Conservation (phyloP, 371 early-diverging fungal genomes). For the Entomophthora muscae region DNA sequence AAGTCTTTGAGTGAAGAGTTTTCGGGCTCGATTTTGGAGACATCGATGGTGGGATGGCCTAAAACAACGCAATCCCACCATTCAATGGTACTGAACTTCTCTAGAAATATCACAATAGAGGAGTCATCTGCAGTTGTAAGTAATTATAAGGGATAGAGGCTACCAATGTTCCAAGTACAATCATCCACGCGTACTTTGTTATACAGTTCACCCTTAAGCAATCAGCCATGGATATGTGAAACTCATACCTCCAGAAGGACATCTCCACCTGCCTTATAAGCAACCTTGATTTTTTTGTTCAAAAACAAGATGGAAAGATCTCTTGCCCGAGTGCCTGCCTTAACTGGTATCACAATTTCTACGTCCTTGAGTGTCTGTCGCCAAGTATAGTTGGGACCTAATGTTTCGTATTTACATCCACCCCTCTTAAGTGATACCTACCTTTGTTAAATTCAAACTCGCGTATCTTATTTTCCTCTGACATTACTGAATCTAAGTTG, state of each 20-base stretch:
- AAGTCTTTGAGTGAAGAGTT: slow-evolving; percentile 74
- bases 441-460: neutral
- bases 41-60: slow-evolving; percentile 67
- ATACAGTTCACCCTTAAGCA: slow-evolving; percentile 41
- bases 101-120: slow-evolving; percentile 46
- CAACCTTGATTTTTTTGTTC: slow-evolving; percentile 44
- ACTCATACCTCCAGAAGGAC: slow-evolving; percentile 41
- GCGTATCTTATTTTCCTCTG: neutral
- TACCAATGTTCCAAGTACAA: slow-evolving; percentile 68
- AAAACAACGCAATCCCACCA: slow-evolving; percentile 87
- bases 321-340: slow-evolving; percentile 49
- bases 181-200: slow-evolving; percentile 59
- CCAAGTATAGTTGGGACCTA: slow-evolving; percentile 60
- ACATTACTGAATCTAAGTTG: neutral
- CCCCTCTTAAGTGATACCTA: neutral
- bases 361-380: slow-evolving; percentile 75
- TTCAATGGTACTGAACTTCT: slow-evolving; percentile 62
- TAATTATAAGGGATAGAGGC: neutral
- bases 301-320: slow-evolving; percentile 51
- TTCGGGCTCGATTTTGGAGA: slow-evolving; percentile 78
- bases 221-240: neutral
- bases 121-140: neutral
- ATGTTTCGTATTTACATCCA: neutral
- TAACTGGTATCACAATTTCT: slow-evolving; percentile 52
- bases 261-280: slow-evolving; percentile 45